phyloP scores from a whole-genome alignment of 495 filamentous ascomycete species.

The Xylaria grammica region DNA sequence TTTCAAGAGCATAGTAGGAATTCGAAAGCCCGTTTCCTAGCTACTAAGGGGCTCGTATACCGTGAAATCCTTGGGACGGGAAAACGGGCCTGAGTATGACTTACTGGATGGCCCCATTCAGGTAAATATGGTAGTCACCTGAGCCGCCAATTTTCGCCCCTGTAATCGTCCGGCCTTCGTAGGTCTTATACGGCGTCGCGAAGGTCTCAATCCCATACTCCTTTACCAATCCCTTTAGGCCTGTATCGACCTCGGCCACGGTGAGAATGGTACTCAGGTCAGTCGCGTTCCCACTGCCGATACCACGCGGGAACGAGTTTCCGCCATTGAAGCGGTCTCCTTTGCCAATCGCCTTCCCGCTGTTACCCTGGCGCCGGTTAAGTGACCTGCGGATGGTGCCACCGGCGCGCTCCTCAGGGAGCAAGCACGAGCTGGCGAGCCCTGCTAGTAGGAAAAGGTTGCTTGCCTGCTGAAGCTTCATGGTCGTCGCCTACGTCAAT shows the following conservation, averaged over 20 bases:
- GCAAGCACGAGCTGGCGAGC: constrained; percentile 23
- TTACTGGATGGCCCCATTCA: constrained; percentile 39
- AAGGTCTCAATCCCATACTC: constrained; percentile 38
- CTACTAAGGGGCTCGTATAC: too few species aligned
- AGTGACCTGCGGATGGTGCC: constrained; percentile 16
- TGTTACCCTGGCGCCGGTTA: constrained; percentile 25
- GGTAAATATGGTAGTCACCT: constrained; percentile 36
- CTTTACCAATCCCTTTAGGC: constrained; percentile 36
- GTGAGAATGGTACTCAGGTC: constrained; percentile 35
- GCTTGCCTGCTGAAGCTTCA: constrained; percentile 20
- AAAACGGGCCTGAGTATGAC: not conserved
- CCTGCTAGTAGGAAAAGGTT: constrained; percentile 15
- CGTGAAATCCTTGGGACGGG: too few species aligned
- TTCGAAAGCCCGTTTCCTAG: too few species aligned
- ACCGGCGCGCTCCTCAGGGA: constrained; percentile 24
- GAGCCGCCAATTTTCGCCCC: constrained; percentile 34
- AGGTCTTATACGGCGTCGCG: constrained; percentile 39
- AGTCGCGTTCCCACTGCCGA: constrained; percentile 34
- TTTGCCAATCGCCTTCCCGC: constrained; percentile 33
- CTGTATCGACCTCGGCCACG: constrained; percentile 40
- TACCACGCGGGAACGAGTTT: constrained; percentile 32
- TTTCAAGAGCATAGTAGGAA: not conserved
- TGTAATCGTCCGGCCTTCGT: constrained; percentile 33
- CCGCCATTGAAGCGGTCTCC: constrained; percentile 39
- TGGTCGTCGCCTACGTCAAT: not conserved